Percentiles rank a stretch among this genome's conserved stretches.
Conservation (phyloP, 1,284 basidiomycete species). For the Ustilago xerochloae region DNA sequence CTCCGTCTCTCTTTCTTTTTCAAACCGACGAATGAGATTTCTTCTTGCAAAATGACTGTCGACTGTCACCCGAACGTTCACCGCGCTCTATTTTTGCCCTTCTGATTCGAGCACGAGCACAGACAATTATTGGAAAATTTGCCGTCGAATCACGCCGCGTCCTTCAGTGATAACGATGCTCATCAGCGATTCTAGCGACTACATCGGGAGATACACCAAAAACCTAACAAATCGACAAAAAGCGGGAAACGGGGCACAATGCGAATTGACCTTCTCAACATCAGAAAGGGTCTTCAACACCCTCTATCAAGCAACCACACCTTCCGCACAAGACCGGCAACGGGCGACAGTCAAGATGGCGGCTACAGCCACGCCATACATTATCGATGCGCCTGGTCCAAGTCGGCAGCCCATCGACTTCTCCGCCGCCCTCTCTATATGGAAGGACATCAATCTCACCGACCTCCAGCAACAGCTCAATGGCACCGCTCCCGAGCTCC, state of each 20-base stretch:
- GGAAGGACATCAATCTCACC: constrained; percentile 52
- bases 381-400: constrained; percentile 23
- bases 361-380: constrained; percentile 17
- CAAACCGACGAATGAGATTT: constrained; percentile 4
- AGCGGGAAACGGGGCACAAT: too few species aligned
- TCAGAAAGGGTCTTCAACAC: not conserved
- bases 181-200: not conserved
- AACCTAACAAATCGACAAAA: constrained; percentile 3
- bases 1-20: not conserved
- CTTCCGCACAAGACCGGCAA: not conserved
- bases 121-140: constrained; percentile 8
- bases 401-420: constrained; percentile 46
- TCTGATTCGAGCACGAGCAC: constrained; percentile 15
- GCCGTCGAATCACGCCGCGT: constrained; percentile 17
- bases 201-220: not conserved
- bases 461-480: constrained; percentile 46
- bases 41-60: constrained; percentile 6
- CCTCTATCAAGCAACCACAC: not conserved
- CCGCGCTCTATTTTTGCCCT: not conserved
- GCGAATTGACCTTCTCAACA: too few species aligned
- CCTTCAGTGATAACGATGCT: not conserved
- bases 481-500: constrained; percentile 32
- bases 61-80: constrained; percentile 7
- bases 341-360: constrained; percentile 5
- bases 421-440: constrained; percentile 49